phyloP scores from a whole-genome alignment of 2,329 filamentous ascomycete genomes.

The Ascochyta viciae-villosae region DNA sequence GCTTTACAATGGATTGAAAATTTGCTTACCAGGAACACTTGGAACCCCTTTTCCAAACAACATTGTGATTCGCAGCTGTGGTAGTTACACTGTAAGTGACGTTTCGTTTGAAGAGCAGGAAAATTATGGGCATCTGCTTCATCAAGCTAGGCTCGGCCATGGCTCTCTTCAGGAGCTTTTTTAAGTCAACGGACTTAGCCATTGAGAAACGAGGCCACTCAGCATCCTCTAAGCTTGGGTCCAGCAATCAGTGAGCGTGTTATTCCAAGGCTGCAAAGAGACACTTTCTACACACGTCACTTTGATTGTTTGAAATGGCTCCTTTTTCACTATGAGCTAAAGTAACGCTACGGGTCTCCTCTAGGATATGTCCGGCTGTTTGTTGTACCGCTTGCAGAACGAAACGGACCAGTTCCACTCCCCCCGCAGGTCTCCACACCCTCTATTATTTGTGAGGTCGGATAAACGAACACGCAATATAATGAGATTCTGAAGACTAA shows the following conservation, averaged over 20 bases:
- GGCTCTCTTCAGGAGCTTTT: background rate
- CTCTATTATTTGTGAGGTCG: background rate
- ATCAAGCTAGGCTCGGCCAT: background rate
- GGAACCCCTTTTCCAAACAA: too few relatives aligned
- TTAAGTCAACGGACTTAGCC: background rate
- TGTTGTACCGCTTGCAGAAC: background rate
- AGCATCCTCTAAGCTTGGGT: background rate
- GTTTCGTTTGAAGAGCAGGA: background rate
- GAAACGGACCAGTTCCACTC: constrained; percentile 5
- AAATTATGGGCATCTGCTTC: background rate
- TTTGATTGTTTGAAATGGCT: background rate
- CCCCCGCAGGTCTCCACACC: background rate
- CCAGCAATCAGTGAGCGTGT: background rate
- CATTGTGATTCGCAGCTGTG: too few relatives aligned
- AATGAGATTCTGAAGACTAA: background rate
- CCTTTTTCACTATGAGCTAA: background rate
- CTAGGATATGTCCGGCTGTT: background rate
- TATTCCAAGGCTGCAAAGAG: background rate
- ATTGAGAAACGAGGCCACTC: background rate
- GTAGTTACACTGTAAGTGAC: too few relatives aligned
- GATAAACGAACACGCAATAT: background rate
- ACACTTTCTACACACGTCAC: background rate
- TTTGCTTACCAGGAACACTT: too few relatives aligned
- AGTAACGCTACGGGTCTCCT: background rate
- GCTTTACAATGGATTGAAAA: too few relatives aligned